Evolutionary conservation across 352 stramenopile genomes (phyloP), one percentile per base, ranked within the genome.

Genomic region (Thraustochytrium sp.): DNA sequence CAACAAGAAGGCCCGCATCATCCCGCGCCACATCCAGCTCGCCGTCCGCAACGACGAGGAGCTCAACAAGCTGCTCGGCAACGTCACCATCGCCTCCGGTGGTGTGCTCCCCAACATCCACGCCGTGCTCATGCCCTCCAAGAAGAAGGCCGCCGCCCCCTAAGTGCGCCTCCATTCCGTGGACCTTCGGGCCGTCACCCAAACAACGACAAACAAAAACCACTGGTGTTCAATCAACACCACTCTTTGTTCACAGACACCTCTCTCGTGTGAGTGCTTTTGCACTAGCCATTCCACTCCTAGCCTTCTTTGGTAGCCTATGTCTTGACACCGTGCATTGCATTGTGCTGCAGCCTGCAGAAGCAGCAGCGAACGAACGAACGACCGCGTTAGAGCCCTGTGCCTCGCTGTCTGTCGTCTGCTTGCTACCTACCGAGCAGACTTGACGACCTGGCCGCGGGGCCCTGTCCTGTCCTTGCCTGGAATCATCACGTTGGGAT

Each of bases 101-200:
- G 94, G 95, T 95, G 94, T 98, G 18, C 90, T 98, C 68, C 94
- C 94, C 34, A 98, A 98, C 89, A 98, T 98, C 85, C 94, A 98
- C 88, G 91, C 91, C 13, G 93, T 97, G 49, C 88, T 93, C 49
- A 86, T 96, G 63, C 92, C 93, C 11, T 96, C 96, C 88, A 96
- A 96, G 88, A 88, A 78, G 80, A 72, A 72, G 59, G 59, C 59
- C 40, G 13, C 59, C 9, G 36, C 59, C 59, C 26, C 59, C 59
- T 72, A 72, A 72, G 59, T 23, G 16, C 46, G 16, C 13, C 46
- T 54, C n/a, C 46, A 13, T 54, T 54, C n/a, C 46, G 16, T 54
- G 46, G 13, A 23, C 46, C 46, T n/a, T 54, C 46, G 46, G n/a
- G 16, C 46, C 13, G n/a, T n/a, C 46, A 23, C 46, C 46, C 16